phyloP scores from a whole-genome alignment of 441 rosid genomes.

The Aleurites moluccanus region DNA sequence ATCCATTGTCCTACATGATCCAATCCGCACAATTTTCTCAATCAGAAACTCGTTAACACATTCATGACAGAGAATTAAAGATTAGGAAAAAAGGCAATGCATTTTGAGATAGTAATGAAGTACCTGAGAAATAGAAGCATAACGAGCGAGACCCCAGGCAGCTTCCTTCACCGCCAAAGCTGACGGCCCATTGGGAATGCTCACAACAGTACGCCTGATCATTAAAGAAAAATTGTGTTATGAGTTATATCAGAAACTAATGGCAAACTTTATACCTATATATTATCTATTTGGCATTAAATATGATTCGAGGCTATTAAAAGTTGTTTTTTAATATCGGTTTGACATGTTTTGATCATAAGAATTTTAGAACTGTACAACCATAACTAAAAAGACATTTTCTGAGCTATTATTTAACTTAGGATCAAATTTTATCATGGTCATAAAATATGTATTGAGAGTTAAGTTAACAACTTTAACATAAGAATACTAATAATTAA shows the following conservation, averaged over 20 bases:
- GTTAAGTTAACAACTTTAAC: too few species aligned
- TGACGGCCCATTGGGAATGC: slow-evolving; percentile 96
- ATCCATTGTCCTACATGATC: slow-evolving; percentile 65
- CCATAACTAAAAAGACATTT: too few species aligned
- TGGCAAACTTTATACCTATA: too few species aligned
- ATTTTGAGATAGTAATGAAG: background rate
- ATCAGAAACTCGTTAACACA: background rate
- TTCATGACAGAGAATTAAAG: background rate
- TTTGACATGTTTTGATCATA: background rate
- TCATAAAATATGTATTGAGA: too few species aligned
- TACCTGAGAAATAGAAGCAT: slow-evolving; percentile 90
- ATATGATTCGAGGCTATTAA: too few species aligned
- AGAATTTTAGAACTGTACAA: too few species aligned
- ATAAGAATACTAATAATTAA: too few species aligned
- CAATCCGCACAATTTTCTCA: slow-evolving; percentile 1
- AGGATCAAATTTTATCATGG: too few species aligned
- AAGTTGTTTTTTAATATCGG: too few species aligned
- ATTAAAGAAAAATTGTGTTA: background rate
- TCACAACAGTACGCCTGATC: slow-evolving; percentile 91
- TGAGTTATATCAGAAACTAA: too few species aligned
- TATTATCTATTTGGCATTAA: too few species aligned
- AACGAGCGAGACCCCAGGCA: slow-evolving; percentile 98
- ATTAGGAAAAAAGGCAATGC: background rate
- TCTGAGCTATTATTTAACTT: too few species aligned
- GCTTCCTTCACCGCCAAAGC: slow-evolving; percentile 95